Base-by-base conservation (phyloP, 768 basidiomycete genomes). In the Rhodosporidiobolus odoratus region DNA sequence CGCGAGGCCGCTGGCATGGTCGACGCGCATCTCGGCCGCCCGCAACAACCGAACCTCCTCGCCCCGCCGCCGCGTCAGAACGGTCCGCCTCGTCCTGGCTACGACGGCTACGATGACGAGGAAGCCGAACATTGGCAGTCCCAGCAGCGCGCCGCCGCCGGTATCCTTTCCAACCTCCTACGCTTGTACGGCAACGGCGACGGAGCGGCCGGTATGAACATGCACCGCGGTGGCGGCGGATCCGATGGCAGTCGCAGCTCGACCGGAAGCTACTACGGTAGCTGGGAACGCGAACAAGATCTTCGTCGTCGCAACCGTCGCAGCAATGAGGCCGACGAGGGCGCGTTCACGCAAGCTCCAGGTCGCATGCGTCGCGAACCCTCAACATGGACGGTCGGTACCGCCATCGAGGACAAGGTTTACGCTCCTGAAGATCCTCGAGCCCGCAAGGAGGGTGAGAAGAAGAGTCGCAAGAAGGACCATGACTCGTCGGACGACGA, bases 131-230 rank as follows among this genome's bases (percentile, higher is more conserved):
- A 45, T 47, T 66, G 65, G 65, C 65, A 66, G 40, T 52, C 30
- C 40, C 48, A 66, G 47, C 65, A 66, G 48, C 65, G 65, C 35
- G 65, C 65, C 10, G 79, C 81, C 37, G 83, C 82, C 34, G 85
- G 85, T 12, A 75, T 85, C 62, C 81, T 85, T 15, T 81, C 84
- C 16, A 84, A 84, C 64, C 81, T 85, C 65, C 80, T 86, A 77
- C 83, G 86, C 73, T 80, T 86, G 65, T 84, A 84, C 76, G 82
- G 82, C n/a, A 43, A 65, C 41, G 64, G 73, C 27, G 27, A 43
- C n/a, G 58, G 65, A 23, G 48, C 53, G 57, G 65, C 58, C 27
- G 58, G 58, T 4, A 66, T 66, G 65, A 54, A 54, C 35, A 56
- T 56, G 54, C 54, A 56, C 54, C 54, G 54, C 34, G 54, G 54